A percentile compares a stretch with the other conserved stretches of the same genome.
Evolutionary conservation across 2,329 filamentous ascomycete genomes (phyloP).

Genomic region (Aspergillus piperis): DNA sequence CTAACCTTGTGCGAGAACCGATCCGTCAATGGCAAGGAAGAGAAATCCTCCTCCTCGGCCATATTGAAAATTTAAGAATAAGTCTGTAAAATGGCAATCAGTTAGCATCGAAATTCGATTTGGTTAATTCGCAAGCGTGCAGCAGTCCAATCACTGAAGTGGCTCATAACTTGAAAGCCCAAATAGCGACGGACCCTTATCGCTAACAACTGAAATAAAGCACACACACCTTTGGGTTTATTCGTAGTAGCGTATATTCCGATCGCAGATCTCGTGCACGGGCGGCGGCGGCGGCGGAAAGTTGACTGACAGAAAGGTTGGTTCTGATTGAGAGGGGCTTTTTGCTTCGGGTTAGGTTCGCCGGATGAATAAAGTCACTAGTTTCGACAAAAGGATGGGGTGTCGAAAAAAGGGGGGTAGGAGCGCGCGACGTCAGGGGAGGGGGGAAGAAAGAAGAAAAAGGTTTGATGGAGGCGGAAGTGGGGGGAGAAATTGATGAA

Average conservation of each 20-base stretch:
- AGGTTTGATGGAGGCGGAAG: not conserved
- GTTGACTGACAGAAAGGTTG: constrained; percentile 9
- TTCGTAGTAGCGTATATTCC: constrained; percentile 11
- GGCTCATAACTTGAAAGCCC: too few relatives aligned
- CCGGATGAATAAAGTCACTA: too few relatives aligned
- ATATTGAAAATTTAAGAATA: constrained; percentile 29
- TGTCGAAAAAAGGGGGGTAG: not conserved
- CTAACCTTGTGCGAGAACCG: constrained; percentile 47
- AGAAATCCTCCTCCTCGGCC: constrained; percentile 49
- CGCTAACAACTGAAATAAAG: not conserved
- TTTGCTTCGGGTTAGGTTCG: too few relatives aligned
- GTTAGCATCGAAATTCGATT: constrained; percentile 6
- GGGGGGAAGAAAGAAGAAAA: not conserved
- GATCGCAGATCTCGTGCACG: constrained; percentile 22
- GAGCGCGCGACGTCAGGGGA: not conserved
- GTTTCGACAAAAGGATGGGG: not conserved
- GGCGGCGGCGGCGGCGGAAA: constrained; percentile 9
- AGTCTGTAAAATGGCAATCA: not conserved
- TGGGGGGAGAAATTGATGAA: not conserved
- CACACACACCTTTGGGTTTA: constrained; percentile 16
- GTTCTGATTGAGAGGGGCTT: not conserved
- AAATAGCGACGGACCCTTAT: not conserved
- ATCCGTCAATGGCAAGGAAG: constrained; percentile 45
- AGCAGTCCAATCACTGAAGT: too few relatives aligned
- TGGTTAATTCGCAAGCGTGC: not conserved